A percentile compares a stretch with the other conserved stretches of the same genome.
Conservation (phyloP, 306 rosid genomes). For the Vigna hirtella region DNA sequence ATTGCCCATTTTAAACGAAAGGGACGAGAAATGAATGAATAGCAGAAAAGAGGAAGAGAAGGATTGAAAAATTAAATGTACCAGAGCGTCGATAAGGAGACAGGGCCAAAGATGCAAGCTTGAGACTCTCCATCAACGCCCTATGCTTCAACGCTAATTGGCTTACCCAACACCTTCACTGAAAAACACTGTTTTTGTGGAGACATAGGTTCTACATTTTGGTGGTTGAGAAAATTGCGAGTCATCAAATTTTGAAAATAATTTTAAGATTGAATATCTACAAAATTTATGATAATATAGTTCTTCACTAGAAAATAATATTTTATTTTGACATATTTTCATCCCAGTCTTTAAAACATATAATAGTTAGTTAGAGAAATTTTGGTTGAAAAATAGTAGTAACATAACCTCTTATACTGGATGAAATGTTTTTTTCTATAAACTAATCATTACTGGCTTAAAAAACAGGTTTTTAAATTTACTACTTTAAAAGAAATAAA, state of each 20-base stretch:
- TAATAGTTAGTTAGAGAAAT: too few relatives aligned
- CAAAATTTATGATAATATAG: too few relatives aligned
- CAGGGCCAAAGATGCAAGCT: slow-evolving; percentile 36
- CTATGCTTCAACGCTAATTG: neutral
- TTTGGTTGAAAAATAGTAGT: too few relatives aligned
- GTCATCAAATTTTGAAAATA: neutral
- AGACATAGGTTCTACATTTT: slow-evolving; percentile 15
- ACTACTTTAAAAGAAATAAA: too few relatives aligned
- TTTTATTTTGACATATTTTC: too few relatives aligned
- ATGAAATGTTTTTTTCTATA: too few relatives aligned
- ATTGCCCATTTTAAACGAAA: neutral
- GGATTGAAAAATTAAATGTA: slow-evolving; percentile 18
- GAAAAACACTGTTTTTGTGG: neutral
- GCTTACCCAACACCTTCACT: neutral
- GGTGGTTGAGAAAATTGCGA: slow-evolving; percentile 44
- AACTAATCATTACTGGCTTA: too few relatives aligned
- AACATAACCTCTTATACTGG: too few relatives aligned
- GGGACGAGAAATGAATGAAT: neutral
- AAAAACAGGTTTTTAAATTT: too few relatives aligned
- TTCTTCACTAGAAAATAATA: too few relatives aligned
- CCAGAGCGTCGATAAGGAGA: slow-evolving; percentile 37
- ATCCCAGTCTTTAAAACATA: too few relatives aligned
- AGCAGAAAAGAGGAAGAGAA: neutral
- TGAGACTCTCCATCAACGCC: slow-evolving; percentile 42
- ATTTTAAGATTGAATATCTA: too few relatives aligned